These are phyloP conservation scores for Phytopythium aichiense DNA, from an alignment of 352 stramenopile genomes.

Conservation along the genomic window DNA sequence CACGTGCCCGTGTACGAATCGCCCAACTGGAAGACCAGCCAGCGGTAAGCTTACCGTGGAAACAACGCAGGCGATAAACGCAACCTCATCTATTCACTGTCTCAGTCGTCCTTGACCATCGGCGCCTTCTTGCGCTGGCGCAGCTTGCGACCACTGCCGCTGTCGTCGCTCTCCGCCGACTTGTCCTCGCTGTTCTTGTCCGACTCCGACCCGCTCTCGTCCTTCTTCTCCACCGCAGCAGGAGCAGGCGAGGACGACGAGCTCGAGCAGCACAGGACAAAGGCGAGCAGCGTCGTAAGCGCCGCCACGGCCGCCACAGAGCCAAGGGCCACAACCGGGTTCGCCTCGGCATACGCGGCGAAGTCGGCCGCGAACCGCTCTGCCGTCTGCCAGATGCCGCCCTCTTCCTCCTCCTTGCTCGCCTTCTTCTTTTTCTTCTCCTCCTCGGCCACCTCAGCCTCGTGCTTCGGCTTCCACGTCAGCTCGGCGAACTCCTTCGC, in stretches of 20 bases:
- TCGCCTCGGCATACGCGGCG: slow-evolving; percentile 46
- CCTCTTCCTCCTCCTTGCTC: slow-evolving; percentile 41
- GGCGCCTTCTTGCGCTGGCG: slow-evolving; percentile 80
- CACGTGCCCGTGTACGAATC: slow-evolving; percentile 45
- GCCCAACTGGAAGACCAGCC: slow-evolving; percentile 40
- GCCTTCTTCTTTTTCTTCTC: slow-evolving; percentile 39
- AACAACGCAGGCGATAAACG: slow-evolving; percentile 1
- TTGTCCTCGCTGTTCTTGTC: slow-evolving; percentile 38
- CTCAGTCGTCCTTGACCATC: slow-evolving; percentile 53
- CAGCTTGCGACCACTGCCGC: slow-evolving; percentile 38
- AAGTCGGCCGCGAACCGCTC: slow-evolving; percentile 37
- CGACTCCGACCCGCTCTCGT: slow-evolving; percentile 23
- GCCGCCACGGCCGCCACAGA: slow-evolving; percentile 35
- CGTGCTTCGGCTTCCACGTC: slow-evolving; percentile 76
- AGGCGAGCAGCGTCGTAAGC: slow-evolving; percentile 36
- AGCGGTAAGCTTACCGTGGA: slow-evolving; percentile 30
- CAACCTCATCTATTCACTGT: slow-evolving; percentile 5
- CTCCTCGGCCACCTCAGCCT: slow-evolving; percentile 50
- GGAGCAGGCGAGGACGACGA: slow-evolving; percentile 19
- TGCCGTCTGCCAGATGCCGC: slow-evolving; percentile 38
- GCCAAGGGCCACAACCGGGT: slow-evolving; percentile 50
- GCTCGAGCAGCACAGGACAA: slow-evolving; percentile 55
- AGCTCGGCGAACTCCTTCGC: slow-evolving; percentile 73
- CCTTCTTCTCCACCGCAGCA: slow-evolving; percentile 20
- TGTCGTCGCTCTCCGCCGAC: slow-evolving; percentile 28